Percentiles rank a stretch among this genome's conserved stretches.
Evolutionary conservation across 2,329 filamentous ascomycete species (phyloP).

Genomic region (Fusarium oligoseptatum): DNA sequence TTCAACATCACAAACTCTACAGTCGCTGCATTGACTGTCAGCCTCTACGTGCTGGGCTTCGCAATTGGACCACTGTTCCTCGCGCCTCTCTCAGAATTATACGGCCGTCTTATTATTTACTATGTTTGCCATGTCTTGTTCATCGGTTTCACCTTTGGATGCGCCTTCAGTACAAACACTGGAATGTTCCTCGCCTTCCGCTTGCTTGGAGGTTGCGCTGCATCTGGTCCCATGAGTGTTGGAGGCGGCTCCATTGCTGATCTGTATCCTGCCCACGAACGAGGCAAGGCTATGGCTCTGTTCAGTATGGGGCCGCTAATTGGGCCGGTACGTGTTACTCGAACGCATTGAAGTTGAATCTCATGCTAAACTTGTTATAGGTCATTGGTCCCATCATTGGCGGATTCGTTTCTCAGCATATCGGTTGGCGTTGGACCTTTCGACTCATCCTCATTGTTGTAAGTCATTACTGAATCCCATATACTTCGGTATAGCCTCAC

Average conservation of each 20-base stretch:
- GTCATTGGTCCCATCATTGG: constrained; percentile 52
- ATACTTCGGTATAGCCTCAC: background rate
- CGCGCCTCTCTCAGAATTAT: constrained; percentile 35
- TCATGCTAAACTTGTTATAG: background rate
- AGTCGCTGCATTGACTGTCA: constrained; percentile 30
- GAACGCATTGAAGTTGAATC: background rate
- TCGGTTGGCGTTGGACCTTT: constrained; percentile 65
- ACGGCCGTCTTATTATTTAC: constrained; percentile 33
- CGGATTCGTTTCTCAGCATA: constrained; percentile 59
- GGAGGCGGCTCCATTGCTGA: constrained; percentile 38
- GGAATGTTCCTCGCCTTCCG: constrained; percentile 37
- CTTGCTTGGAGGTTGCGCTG: constrained; percentile 32
- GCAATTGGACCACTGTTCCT: constrained; percentile 36
- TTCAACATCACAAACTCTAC: constrained; percentile 25
- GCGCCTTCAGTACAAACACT: constrained; percentile 23
- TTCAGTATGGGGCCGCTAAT: constrained; percentile 73
- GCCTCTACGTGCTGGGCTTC: constrained; percentile 30
- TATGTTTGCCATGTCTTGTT: constrained; percentile 17
- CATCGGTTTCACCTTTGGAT: constrained; percentile 23
- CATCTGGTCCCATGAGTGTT: constrained; percentile 32
- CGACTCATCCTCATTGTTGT: constrained; percentile 62
- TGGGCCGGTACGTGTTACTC: constrained; percentile 57
- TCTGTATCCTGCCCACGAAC: constrained; percentile 35
- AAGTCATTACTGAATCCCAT: background rate
- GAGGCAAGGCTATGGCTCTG: constrained; percentile 72